Base-by-base conservation (phyloP, 495 filamentous ascomycete species). In the Lasiosphaeriaceae sp. region DNA sequence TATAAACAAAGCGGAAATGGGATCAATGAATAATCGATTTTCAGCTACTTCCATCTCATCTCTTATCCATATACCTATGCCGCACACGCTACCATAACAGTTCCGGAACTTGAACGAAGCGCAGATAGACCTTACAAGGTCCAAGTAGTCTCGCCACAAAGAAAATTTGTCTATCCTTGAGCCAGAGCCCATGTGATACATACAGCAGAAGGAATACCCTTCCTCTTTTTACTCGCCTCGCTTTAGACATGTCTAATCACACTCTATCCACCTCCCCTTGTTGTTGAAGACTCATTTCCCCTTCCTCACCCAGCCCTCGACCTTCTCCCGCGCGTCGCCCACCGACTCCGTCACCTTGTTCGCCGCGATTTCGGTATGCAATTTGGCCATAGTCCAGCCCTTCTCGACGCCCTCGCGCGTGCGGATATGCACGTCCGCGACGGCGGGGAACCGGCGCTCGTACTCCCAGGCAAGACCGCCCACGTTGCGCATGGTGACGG, bases 251-350 rank as follows among this genome's bases (percentile, higher is more conserved):
- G 1, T 34, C 6, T 3, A 50, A 17, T 29, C 29, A 11, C 49
- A 21, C 3, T 49, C 47, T n/a, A 4, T 48, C 37, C 39, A 51
- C 12, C 48, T 29, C 17, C 14, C 47, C n/a, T 45, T 47, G 39
- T 11, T 23, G 21, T 20, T 19, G 24, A 45, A 45, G 52, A 41
- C 44, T 66, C 70, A 89, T 78, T 87, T 88, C 44, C 90, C 90
- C 80, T 96, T 93, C 75, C 83, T 89, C 37, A 98, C 89, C 88
- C 92, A 88, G 35, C 83, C 85, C 78, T 97, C 92, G 39, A 96
- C 71, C 59, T 77, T 79, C 74, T 89, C 87, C 61, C 91, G 80
- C 48, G 79, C 83, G 21, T 84, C 80, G 48, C 73, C 78, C 50
- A 96, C 88, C 71, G 84, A 88, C 54, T 91, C 87, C 64, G 93